Evolutionary conservation across 2,329 filamentous ascomycete genomes (phyloP).

Genomic region (Plectosphaerella plurivora): DNA sequence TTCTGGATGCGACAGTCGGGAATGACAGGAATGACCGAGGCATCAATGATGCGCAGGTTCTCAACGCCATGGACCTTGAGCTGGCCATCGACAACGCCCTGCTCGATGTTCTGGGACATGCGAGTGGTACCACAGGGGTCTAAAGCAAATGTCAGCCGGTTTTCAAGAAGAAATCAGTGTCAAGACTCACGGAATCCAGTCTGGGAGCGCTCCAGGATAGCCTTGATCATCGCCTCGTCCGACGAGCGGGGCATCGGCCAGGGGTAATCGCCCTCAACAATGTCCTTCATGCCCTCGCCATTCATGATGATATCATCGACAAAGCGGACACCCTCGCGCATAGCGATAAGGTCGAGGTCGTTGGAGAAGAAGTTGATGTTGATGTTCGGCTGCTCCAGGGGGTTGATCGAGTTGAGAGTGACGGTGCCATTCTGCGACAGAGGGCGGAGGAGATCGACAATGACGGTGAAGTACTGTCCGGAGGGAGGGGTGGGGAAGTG

Average conservation of each 20-base stretch:
- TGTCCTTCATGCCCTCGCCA: slow-evolving; percentile 52
- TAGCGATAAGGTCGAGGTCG: slow-evolving; percentile 51
- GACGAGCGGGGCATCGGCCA: slow-evolving; percentile 54
- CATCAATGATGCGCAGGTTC: slow-evolving; percentile 50
- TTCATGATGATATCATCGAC: slow-evolving; percentile 53
- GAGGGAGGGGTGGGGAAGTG: slow-evolving; percentile 33
- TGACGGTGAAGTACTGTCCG: slow-evolving; percentile 52
- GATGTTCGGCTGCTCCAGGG: slow-evolving; percentile 54
- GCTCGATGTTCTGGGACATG: slow-evolving; percentile 43
- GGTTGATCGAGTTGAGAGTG: slow-evolving; percentile 49
- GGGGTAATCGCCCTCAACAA: slow-evolving; percentile 50
- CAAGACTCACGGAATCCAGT: slow-evolving; percentile 43
- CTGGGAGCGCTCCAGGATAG: slow-evolving; percentile 54
- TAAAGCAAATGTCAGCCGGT: slow-evolving; percentile 9
- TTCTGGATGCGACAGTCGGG: slow-evolving; percentile 56
- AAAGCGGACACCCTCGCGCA: slow-evolving; percentile 54
- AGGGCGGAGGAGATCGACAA: slow-evolving; percentile 42
- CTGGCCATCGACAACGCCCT: slow-evolving; percentile 47
- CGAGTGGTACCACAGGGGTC: slow-evolving; percentile 53
- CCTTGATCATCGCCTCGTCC: slow-evolving; percentile 51
- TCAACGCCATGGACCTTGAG: slow-evolving; percentile 50
- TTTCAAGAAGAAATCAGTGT: background rate
- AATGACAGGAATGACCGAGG: slow-evolving; percentile 51
- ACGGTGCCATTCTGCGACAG: slow-evolving; percentile 45
- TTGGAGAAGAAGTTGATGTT: slow-evolving; percentile 55